Percentiles rank a stretch among this genome's conserved stretches.
phyloP scores from a whole-genome alignment of 2,329 filamentous ascomycete genomes.

The Apiospora aurea region DNA sequence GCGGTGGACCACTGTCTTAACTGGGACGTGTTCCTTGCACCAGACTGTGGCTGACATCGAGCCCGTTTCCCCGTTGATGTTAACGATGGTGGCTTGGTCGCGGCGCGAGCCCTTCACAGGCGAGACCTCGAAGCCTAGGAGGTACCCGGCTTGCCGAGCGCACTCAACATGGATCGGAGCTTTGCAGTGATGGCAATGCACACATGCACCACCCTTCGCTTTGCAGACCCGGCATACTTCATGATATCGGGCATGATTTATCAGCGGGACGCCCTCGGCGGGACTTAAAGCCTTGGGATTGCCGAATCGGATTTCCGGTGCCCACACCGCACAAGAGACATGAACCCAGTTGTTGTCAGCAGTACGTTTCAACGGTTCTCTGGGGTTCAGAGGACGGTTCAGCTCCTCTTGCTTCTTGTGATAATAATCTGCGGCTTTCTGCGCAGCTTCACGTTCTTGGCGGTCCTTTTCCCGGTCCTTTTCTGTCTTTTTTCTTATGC shows the following conservation, averaged over 20 bases:
- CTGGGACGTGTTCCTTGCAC: slow-evolving; percentile 86
- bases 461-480: slow-evolving; percentile 90
- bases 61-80: slow-evolving; percentile 80
- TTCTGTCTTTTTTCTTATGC: slow-evolving; percentile 87
- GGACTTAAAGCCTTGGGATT: slow-evolving; percentile 82
- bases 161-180: slow-evolving; percentile 84
- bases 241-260: slow-evolving; percentile 75
- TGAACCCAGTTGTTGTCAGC: slow-evolving; percentile 99
- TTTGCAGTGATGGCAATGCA: slow-evolving; percentile 80
- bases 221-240: slow-evolving; percentile 87
- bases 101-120: slow-evolving; percentile 89
- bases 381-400: slow-evolving; percentile 81
- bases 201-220: slow-evolving; percentile 76
- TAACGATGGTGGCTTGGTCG: slow-evolving; percentile 81
- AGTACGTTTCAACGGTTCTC: slow-evolving; percentile 92
- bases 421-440: slow-evolving; percentile 82
- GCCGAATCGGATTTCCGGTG: slow-evolving; percentile 90
- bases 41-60: slow-evolving; percentile 86
- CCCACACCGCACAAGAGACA: slow-evolving; percentile 91
- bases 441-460: slow-evolving; percentile 82
- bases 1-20: slow-evolving; percentile 76
- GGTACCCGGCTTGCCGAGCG: slow-evolving; percentile 82
- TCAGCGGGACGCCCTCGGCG: slow-evolving; percentile 88
- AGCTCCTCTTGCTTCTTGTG: slow-evolving; percentile 82
- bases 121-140: slow-evolving; percentile 87